Conservation (phyloP, 306 rosid genomes). For the Hippophae tibetana region DNA sequence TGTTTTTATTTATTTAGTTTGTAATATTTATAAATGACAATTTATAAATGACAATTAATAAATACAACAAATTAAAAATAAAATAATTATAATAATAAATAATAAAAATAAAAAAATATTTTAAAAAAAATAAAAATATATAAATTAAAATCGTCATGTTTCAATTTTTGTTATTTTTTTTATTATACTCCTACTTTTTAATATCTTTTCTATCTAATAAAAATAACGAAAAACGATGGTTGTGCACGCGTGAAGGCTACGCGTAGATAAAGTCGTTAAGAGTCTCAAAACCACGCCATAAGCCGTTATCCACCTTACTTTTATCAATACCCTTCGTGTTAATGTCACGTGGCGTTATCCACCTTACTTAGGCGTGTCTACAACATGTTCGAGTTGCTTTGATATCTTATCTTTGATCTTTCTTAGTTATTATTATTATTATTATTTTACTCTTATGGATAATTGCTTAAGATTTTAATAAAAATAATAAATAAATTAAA, state of each 20-base stretch:
- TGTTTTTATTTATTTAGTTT: constrained; percentile 4
- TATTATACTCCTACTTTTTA: background rate
- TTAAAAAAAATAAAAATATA: too few relatives aligned
- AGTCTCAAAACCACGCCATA: background rate
- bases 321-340: background rate
- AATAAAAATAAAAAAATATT: too few relatives aligned
- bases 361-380: background rate
- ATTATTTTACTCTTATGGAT: too few relatives aligned
- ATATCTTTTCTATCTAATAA: background rate
- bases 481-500: background rate
- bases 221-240: background rate
- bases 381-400: too few relatives aligned
- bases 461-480: too few relatives aligned
- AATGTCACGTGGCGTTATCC: constrained; percentile 32
- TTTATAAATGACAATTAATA: too few relatives aligned
- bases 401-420: background rate
- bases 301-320: too few relatives aligned
- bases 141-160: background rate
- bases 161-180: background rate
- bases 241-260: constrained; percentile 28
- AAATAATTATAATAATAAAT: too few relatives aligned
- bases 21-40: too few relatives aligned
- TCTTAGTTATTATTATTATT: background rate
- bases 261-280: constrained; percentile 17
- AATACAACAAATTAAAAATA: too few relatives aligned